Evolutionary conservation across 2,329 filamentous ascomycete species (phyloP), one percentile per base, ranked within the genome.

Genomic region (Lecanicillium sp.): DNA sequence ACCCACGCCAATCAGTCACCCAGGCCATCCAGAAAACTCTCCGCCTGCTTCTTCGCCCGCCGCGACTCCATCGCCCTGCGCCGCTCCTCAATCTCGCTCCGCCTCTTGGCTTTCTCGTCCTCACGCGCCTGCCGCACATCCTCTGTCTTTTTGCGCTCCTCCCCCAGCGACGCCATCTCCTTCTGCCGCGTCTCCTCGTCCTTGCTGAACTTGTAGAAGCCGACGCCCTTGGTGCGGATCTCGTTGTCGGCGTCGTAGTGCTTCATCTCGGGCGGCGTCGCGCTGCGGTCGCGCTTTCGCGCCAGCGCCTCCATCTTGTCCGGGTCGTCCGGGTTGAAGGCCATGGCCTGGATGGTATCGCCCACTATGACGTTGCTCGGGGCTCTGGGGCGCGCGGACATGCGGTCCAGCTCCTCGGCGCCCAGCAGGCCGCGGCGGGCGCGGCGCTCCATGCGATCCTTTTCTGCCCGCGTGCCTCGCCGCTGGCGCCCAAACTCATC

Each of bases 401-500:
- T 85, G 53, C 73, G 70, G 56, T 85, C 84, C 3, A 86, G 73
- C 53, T 86, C 81, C 45, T 81, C 73, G 2, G 74, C 72, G 17
- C 76, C 74, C 3, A 78, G 64, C 2, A 75, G 67, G 7, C 76
- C 71, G 46, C 79, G 77, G 40, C 59, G 59, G 19, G 58, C 59
- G 32, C 74, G 70, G 11, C 80, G 77, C 55, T 85, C 77, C 56
- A 86, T 75, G 6, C 76, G 76, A 33, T 80, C 77, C 14, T 79
- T 82, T 53, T 93, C 80, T 4, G 81, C 77, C 40, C 78, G 77
- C 0, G 87, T 91, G 15, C 85, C 87, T 36, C 71, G 80, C 3
- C 90, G 75, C 12, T 83, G 77, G n/a, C 93, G 84, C 2, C 93
- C 93, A 61, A 94, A 95, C 60, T 97, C 93, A 65, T 98, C 93